A percentile compares a stretch with the other conserved stretches of the same genome.
Conservation (phyloP, 2,329 filamentous ascomycete genomes). For the Trichophyton schoenleinii region DNA sequence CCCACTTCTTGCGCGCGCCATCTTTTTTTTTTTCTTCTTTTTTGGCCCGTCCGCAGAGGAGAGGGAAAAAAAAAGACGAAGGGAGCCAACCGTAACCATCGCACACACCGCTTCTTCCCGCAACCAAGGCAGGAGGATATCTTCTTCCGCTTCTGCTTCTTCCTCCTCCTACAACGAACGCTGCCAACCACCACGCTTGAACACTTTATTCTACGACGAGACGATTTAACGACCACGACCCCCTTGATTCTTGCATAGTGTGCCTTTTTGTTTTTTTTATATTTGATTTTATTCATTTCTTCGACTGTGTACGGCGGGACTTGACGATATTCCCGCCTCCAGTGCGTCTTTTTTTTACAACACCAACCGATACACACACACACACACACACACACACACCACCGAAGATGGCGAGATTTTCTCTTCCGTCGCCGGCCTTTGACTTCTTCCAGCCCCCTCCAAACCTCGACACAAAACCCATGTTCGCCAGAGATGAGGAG, state of each 20-base stretch:
- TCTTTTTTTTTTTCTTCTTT: constrained; percentile 1
- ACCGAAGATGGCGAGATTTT: constrained; percentile 32
- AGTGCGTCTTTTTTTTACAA: constrained; percentile 10
- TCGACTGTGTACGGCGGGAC: neutral
- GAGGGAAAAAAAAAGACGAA: no score
- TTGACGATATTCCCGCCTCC: neutral
- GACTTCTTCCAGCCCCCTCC: constrained; percentile 35
- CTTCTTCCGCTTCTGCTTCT: constrained; percentile 5
- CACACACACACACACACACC: no score
- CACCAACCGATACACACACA: constrained; percentile 13
- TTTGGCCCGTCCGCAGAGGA: neutral
- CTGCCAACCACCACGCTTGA: constrained; percentile 2
- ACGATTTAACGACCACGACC: constrained; percentile 2
- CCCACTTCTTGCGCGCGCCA: constrained; percentile 7
- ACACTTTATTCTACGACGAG: constrained; percentile 2
- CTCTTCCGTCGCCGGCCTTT: constrained; percentile 28
- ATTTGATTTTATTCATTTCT: neutral
- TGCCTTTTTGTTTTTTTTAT: neutral
- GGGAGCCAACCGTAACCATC: constrained; percentile 1
- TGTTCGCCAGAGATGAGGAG: constrained; percentile 38
- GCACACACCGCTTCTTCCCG: constrained; percentile 4
- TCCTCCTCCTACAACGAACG: constrained; percentile 10
- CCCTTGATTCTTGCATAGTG: neutral
- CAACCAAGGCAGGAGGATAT: constrained; percentile 4
- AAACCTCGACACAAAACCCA: constrained; percentile 30